Percentiles rank a stretch among this genome's conserved stretches.
Evolutionary conservation across 2,329 filamentous ascomycete genomes (phyloP).

Genomic region (Talaromyces sp.): DNA sequence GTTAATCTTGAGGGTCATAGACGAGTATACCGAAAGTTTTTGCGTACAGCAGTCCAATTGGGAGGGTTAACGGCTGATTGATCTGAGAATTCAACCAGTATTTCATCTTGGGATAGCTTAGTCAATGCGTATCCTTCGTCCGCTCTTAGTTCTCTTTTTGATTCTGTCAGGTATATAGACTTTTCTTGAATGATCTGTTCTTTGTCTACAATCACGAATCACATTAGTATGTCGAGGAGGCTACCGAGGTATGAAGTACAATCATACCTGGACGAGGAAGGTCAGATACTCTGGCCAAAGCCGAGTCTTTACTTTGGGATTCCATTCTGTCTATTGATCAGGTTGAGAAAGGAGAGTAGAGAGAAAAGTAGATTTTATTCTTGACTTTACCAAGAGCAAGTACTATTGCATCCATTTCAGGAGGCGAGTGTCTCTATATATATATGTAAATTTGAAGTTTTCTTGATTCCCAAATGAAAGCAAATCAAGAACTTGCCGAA

Average conservation of each 20-base stretch:
- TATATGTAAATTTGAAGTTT: not conserved
- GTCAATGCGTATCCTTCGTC: constrained; percentile 22
- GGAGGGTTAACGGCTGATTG: constrained; percentile 25
- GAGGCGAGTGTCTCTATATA: not conserved
- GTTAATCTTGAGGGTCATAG: not conserved
- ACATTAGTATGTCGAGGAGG: not conserved
- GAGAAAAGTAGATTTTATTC: not conserved
- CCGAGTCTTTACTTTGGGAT: not conserved
- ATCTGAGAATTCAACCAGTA: constrained; percentile 27
- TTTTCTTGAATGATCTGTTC: not conserved
- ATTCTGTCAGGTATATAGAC: not conserved
- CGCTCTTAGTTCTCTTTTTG: not conserved
- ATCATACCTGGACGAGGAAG: constrained; percentile 20
- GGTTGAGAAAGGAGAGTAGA: not conserved
- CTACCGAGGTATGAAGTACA: not conserved
- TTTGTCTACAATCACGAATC: not conserved
- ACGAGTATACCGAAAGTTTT: constrained; percentile 7
- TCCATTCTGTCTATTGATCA: not conserved
- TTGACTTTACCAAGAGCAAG: not conserved
- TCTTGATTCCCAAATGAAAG: not conserved
- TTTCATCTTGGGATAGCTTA: constrained; percentile 22
- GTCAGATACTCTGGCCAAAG: not conserved
- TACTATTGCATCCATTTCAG: not conserved
- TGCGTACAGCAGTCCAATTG: constrained; percentile 28
- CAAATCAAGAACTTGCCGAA: not conserved